Conservation (phyloP, 73 alveolate genomes). For the Paramecium octaurelia region DNA sequence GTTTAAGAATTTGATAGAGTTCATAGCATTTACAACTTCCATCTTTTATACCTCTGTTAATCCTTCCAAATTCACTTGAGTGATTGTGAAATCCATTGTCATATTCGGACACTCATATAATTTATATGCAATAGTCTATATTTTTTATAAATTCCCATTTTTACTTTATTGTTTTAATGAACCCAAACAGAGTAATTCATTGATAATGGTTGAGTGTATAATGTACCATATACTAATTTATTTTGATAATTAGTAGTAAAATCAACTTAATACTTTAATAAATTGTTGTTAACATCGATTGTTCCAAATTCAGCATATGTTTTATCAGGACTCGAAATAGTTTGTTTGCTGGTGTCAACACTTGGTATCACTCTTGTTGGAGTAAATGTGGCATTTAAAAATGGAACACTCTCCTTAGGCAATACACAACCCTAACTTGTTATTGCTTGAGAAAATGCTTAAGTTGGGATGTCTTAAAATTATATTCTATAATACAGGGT, state of each 20-base stretch:
- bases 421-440: neutral
- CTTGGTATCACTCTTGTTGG: slow-evolving; percentile 25
- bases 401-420: slow-evolving; percentile 5
- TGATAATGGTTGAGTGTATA: neutral
- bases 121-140: slow-evolving; percentile 26
- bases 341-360: neutral
- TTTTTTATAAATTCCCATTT: neutral
- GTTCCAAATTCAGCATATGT: slow-evolving; percentile 40
- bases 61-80: neutral
- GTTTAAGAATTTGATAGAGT: neutral
- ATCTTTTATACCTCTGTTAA: neutral
- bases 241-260: neutral
- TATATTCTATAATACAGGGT: neutral
- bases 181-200: slow-evolving; percentile 8
- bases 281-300: neutral
- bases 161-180: neutral
- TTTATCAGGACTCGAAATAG: neutral
- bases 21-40: neutral
- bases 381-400: neutral
- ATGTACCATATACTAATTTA: slow-evolving; percentile 10
- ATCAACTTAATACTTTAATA: neutral
- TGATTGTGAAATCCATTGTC: neutral
- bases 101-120: neutral
- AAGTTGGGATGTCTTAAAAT: neutral
- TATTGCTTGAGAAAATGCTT: slow-evolving; percentile 12